Percentiles rank a stretch among this genome's conserved stretches.
phyloP scores from a whole-genome alignment of 1,139 yeast species.

The Geotrichum reessii region DNA sequence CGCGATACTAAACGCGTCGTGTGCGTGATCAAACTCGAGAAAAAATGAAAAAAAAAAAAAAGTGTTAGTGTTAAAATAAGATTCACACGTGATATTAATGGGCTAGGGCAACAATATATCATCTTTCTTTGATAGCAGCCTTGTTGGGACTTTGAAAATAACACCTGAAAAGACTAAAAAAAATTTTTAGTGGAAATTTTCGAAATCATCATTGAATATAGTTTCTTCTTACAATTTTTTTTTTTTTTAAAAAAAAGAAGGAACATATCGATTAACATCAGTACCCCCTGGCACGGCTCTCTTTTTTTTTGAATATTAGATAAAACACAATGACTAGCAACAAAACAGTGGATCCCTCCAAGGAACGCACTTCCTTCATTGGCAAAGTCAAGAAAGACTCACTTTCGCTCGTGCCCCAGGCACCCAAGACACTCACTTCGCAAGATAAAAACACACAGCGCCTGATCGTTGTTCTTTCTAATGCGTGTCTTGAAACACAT shows the following conservation, averaged over 20 bases:
- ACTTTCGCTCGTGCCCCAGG: constrained; percentile 71
- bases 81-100: not conserved
- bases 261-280: not conserved
- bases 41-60: not conserved
- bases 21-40: too few relatives aligned
- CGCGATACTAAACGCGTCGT: not conserved
- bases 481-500: constrained; percentile 93
- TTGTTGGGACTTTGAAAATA: not conserved
- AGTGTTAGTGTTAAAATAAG: not conserved
- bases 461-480: constrained; percentile 84
- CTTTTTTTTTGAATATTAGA: constrained; percentile 21
- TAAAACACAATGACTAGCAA: constrained; percentile 2
- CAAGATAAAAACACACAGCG: constrained; percentile 80
- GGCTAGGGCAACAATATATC: not conserved
- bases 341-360: constrained; percentile 9
- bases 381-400: constrained; percentile 18
- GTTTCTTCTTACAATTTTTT: not conserved
- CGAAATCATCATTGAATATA: not conserved
- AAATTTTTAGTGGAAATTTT: not conserved
- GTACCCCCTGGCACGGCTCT: not conserved
- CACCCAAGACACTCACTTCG: constrained; percentile 74
- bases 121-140: not conserved
- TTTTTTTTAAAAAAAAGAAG: not conserved
- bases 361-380: constrained; percentile 15
- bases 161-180: not conserved